Evolutionary conservation across 176 grass and related monocot genomes (phyloP), one percentile per base, ranked within the genome.

Genomic region (Eremochloa ophiuroides): DNA sequence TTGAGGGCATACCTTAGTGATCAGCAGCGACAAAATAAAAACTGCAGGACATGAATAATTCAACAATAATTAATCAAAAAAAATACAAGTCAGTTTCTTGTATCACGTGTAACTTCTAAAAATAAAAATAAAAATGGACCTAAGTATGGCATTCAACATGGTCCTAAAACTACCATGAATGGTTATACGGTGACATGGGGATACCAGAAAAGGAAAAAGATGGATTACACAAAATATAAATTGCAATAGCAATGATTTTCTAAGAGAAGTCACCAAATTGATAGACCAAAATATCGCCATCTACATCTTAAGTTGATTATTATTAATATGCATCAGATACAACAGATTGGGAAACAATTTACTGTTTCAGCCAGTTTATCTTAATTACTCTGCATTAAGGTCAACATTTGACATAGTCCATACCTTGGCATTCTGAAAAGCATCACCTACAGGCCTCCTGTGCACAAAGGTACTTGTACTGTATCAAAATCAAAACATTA

Each of bases 381-480:
- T 18, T 78, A 46, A 34, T 82, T 73, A 59, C n/a, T 40, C 37
- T 37, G 37, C 22, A 42, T 22, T 22, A 39, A 39, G 65, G 38
- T 42, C 37, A 50, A 25, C 35, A 29, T 53, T 51, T 70, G 26
- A 47, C 41, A 18, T 10, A 38, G 3, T 15, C 47, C 71, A 18
- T 71, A 87, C 89, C 88, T 90, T 90, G 47, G 40, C 70, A 66
- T 83, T 90, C 48, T 86, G 88, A 79, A 77, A 77, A 82, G 82
- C 42, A 38, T 82, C 68, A 22, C 61, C 80, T 29, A 90, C 60
- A 37, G 74, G 79, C 74, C 60, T 69, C 66, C 88, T 83, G 33
- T 86, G 83, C 18, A 68, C 48, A 62, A 81, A 69, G 25, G 80
- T 83, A 56, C 33, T 69, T 3, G 20, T 39, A 90, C 88, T 90